Evolutionary conservation across 2,329 filamentous ascomycete genomes (phyloP), one percentile per base, ranked within the genome.

Genomic region (Myriosclerotinia scirpicola): DNA sequence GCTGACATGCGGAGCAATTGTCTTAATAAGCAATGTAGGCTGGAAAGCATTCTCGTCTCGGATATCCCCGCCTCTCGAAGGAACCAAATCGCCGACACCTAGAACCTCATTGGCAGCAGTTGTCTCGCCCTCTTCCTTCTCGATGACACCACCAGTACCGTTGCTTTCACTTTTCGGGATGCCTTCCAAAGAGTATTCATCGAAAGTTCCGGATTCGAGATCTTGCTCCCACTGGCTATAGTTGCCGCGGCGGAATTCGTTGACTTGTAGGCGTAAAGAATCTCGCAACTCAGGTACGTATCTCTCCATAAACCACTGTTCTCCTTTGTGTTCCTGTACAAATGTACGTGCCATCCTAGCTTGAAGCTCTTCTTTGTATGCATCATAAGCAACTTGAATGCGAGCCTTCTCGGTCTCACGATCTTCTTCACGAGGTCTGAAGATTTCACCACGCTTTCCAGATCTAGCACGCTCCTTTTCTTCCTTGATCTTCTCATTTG

Each of bases 241-340:
- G 63, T 88, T 86, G 17, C 86, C 87, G 52, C 89, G 87, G 56
- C 96, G 90, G 76, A 91, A 93, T 56, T 93, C 90, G 77, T 90
- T 90, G 64, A 98, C 81, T 74, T 92, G 90, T 68, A 82, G 81
- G 66, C 90, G 88, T 74, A 97, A 87, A 2, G 85, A 83, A 71
- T 93, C 89, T 63, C 91, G 85, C 65, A 94, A 87, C 72, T 95
- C 92, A 0, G 92, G 86, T 40, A 96, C 89, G 74, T 99, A 99
- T 76, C 92, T 89, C 79, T 99, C 95, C 73, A 90, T 92, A 80
- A 99, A 99, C 95, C 95, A 99, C 76, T 99, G 94, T 77, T 99
- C 95, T 54, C 88, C 88, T 77, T 96, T 97, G 79, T 99, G 95
- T 73, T 93, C 90, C 60, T 90, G 87, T 53, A 99, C 95, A 76